Evolutionary conservation across 306 rosid species (phyloP).

Genomic region (Carpinus viminea): DNA sequence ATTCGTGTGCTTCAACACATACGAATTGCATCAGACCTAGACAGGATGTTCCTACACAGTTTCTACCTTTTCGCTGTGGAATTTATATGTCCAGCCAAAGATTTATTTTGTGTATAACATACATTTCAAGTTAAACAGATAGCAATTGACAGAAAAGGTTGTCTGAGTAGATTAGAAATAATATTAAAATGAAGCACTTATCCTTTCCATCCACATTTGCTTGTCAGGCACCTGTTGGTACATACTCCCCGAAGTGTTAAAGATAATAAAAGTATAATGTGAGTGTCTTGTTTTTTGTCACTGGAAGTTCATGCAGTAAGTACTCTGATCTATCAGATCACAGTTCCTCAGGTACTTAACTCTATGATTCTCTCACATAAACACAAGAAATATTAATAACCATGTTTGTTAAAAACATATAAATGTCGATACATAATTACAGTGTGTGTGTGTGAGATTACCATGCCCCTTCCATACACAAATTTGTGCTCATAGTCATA

Average conservation of each 20-base stretch:
- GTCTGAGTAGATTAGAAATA: background rate
- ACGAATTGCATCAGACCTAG: background rate
- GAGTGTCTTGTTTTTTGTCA: background rate
- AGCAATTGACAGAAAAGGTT: background rate
- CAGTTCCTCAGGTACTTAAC: background rate
- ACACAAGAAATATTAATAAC: background rate
- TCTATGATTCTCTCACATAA: background rate
- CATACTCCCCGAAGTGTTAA: background rate
- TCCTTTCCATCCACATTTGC: no score
- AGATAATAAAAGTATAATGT: background rate
- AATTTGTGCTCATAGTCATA: background rate
- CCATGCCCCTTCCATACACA: background rate
- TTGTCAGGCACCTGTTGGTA: background rate
- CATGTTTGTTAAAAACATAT: background rate
- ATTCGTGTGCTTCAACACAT: no score
- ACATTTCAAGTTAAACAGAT: background rate
- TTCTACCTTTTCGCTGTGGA: background rate
- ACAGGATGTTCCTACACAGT: background rate
- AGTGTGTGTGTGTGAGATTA: no score
- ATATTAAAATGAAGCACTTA: background rate
- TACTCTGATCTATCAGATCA: background rate
- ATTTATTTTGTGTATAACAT: no score
- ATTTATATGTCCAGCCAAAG: no score
- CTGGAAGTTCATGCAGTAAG: background rate
- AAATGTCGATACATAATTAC: background rate